Evolutionary conservation across 2,329 filamentous ascomycete genomes (phyloP).

Genomic region (Elsinoe perseae): DNA sequence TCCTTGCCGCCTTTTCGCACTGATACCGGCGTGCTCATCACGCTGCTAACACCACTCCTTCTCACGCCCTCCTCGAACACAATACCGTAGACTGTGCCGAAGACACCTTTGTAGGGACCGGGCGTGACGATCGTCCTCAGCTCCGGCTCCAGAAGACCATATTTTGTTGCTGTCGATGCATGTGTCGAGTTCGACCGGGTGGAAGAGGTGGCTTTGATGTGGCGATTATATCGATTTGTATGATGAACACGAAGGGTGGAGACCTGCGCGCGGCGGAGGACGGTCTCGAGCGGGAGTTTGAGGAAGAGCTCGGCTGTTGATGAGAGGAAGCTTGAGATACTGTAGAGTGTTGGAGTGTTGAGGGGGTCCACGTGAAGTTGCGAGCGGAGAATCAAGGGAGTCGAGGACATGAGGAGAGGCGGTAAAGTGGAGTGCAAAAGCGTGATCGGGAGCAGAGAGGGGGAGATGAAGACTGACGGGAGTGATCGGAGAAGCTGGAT

Average conservation of each 20-base stretch:
- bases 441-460: constrained; percentile 66
- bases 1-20: constrained; percentile 5
- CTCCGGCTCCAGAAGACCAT: constrained; percentile 26
- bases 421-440: constrained; percentile 79
- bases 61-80: constrained; percentile 67
- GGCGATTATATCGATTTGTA: constrained; percentile 14
- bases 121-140: constrained; percentile 69
- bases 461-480: constrained; percentile 60
- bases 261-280: constrained; percentile 81
- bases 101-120: constrained; percentile 72
- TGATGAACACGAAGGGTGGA: constrained; percentile 48
- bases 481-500: constrained; percentile 69
- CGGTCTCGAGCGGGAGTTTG: constrained; percentile 85
- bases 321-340: constrained; percentile 70
- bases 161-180: constrained; percentile 22
- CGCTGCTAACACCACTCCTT: constrained; percentile 23
- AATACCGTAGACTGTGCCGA: constrained; percentile 88
- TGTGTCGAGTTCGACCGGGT: constrained; percentile 33
- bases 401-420: constrained; percentile 71
- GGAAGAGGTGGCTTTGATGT: constrained; percentile 39
- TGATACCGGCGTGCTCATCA: constrained; percentile 8
- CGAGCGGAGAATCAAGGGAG: constrained; percentile 78
- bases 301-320: constrained; percentile 74
- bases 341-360: constrained; percentile 72
- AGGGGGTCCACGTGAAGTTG: constrained; percentile 76